A percentile compares a stretch with the other conserved stretches of the same genome.
Conservation (phyloP, 2,329 filamentous ascomycete genomes). For the Capronia epimyces region DNA sequence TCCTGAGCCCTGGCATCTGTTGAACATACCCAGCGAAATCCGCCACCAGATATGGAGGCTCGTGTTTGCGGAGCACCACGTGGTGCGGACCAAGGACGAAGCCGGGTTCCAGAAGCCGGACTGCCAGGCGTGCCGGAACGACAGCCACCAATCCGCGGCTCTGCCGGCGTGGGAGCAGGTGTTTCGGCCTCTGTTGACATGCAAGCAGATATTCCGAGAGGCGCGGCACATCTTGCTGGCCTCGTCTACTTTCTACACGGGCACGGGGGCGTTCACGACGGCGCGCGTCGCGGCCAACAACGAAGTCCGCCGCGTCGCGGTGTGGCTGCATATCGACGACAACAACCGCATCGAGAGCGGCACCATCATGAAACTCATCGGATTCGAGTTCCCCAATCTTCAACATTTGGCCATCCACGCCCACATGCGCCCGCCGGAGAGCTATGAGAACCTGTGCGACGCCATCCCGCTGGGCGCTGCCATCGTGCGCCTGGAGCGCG, state of each 20-base stretch:
- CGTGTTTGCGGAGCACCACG: slow-evolving; percentile 6
- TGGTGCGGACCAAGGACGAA: background rate
- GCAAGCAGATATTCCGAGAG: slow-evolving; percentile 19
- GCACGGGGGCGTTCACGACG: background rate
- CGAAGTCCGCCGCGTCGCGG: slow-evolving; percentile 6
- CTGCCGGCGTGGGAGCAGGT: slow-evolving; percentile 1
- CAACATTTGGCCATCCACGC: slow-evolving; percentile 8
- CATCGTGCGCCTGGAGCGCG: slow-evolving; percentile 6
- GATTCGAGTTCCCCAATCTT: slow-evolving; percentile 7
- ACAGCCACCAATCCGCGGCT: background rate
- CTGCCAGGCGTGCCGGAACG: slow-evolving; percentile 6
- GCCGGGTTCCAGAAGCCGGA: background rate
- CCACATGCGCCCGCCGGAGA: slow-evolving; percentile 18
- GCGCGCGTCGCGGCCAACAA: background rate
- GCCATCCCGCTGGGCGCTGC: slow-evolving; percentile 9
- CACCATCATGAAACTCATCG: slow-evolving; percentile 1
- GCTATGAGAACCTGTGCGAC: slow-evolving; percentile 10
- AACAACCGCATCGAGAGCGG: slow-evolving; percentile 11
- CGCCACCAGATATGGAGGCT: slow-evolving; percentile 18
- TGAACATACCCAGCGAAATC: slow-evolving; percentile 15
- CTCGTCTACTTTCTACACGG: slow-evolving; percentile 7
- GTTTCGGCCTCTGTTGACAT: slow-evolving; percentile 16
- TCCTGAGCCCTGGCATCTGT: slow-evolving; percentile 15
- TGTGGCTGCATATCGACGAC: slow-evolving; percentile 13
- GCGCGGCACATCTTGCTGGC: slow-evolving; percentile 4